A percentile compares a stretch with the other conserved stretches of the same genome.
Conservation (phyloP, 1,284 basidiomycete genomes). For the Cryptococcus sp. region DNA sequence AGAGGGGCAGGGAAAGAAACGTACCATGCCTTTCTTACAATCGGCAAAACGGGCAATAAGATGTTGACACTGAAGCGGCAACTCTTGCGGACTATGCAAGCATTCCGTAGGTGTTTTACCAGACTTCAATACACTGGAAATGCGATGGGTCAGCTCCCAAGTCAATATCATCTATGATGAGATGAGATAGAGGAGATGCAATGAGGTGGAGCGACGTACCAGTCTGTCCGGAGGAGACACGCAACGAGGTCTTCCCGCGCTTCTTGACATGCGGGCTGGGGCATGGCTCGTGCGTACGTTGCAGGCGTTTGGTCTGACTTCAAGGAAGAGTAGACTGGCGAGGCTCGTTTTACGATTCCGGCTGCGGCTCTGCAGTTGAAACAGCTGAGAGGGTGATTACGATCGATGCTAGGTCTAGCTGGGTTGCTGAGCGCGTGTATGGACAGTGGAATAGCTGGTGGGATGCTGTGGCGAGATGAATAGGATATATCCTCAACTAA, state of each 20-base stretch:
- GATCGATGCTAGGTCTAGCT: no score
- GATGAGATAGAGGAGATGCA: not conserved
- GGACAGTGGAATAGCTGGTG: no score
- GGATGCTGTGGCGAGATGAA: no score
- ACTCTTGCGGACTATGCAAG: slow-evolving; percentile 30
- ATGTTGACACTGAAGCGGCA: slow-evolving; percentile 47
- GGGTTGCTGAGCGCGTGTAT: no score
- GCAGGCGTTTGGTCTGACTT: no score
- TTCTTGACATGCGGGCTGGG: slow-evolving; percentile 32
- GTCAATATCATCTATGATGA: no score
- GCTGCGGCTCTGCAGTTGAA: no score
- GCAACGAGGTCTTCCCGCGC: slow-evolving; percentile 46
- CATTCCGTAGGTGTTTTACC: slow-evolving; percentile 44
- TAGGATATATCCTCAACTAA: no score
- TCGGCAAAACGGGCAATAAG: slow-evolving; percentile 43
- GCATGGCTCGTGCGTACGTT: slow-evolving; percentile 6
- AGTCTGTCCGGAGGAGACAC: slow-evolving; percentile 46
- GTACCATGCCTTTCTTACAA: slow-evolving; percentile 50
- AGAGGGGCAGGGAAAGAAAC: slow-evolving; percentile 13
- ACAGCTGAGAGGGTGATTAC: no score
- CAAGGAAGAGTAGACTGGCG: no score
- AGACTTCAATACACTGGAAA: slow-evolving; percentile 39
- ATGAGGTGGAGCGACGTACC: slow-evolving; percentile 29
- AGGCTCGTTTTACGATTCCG: no score
- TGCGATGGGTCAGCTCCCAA: not conserved